A percentile compares a stretch with the other conserved stretches of the same genome.
Conservation (phyloP, 179 eudicot genomes). For the Vitellaria paradoxa region DNA sequence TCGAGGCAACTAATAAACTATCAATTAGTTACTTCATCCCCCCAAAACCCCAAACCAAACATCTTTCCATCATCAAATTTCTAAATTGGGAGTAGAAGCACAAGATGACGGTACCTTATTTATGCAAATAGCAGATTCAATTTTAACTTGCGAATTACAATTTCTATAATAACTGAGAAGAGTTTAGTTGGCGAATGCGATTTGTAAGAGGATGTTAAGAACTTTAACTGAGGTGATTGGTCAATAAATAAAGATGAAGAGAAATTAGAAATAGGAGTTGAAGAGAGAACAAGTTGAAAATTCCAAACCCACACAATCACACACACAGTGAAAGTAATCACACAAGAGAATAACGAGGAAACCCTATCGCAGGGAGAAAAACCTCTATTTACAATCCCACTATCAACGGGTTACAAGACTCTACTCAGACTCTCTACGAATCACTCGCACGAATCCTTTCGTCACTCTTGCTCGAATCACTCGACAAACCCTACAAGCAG, state of each 20-base stretch:
- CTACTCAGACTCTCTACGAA: too few relatives aligned
- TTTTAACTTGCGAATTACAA: conserved; percentile 9
- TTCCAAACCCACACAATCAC: too few relatives aligned
- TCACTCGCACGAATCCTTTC: too few relatives aligned
- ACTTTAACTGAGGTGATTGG: not conserved
- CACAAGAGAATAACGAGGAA: too few relatives aligned
- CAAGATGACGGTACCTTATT: not conserved
- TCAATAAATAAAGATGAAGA: not conserved
- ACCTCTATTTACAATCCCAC: too few relatives aligned
- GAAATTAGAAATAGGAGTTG: not conserved
- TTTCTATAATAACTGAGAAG: not conserved
- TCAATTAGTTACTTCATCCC: too few relatives aligned
- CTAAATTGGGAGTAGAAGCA: not conserved
- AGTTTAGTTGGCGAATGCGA: not conserved
- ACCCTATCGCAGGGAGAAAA: too few relatives aligned
- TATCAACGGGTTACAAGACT: too few relatives aligned
- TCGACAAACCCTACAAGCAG: too few relatives aligned
- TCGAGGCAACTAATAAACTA: too few relatives aligned
- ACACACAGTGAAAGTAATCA: too few relatives aligned
- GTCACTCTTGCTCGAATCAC: too few relatives aligned
- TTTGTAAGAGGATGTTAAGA: not conserved
- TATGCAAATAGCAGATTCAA: not conserved
- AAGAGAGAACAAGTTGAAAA: not conserved
- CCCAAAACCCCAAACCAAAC: not conserved
- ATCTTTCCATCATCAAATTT: not conserved